phyloP scores from a whole-genome alignment of 352 stramenopile species.

The Paralagenidium karlingii region DNA sequence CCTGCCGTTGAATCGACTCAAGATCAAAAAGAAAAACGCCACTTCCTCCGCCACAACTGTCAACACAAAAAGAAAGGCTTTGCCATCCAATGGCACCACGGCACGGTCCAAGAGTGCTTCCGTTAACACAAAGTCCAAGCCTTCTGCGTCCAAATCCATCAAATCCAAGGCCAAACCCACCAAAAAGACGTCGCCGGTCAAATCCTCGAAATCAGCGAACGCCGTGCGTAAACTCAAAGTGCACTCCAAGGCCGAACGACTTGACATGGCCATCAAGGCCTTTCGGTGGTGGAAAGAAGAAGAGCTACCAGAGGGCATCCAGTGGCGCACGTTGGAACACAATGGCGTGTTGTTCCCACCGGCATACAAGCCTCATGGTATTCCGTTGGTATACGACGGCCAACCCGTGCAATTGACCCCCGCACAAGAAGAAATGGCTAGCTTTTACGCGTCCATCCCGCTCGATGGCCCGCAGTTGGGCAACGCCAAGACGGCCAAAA shows the following conservation, averaged over 20 bases:
- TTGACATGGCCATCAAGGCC: slow-evolving; percentile 96
- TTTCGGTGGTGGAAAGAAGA: slow-evolving; percentile 99
- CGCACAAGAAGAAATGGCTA: slow-evolving; percentile 91
- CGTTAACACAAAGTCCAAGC: slow-evolving; percentile 14
- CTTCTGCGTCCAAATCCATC: slow-evolving; percentile 18
- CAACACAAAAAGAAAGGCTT: too few relatives aligned
- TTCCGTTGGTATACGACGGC: slow-evolving; percentile 93
- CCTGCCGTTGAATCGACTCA: too few relatives aligned
- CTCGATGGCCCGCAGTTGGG: slow-evolving; percentile 96
- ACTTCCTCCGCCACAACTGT: too few relatives aligned
- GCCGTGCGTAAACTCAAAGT: slow-evolving; percentile 87
- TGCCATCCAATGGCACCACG: too few relatives aligned
- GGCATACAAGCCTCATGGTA: slow-evolving; percentile 90
- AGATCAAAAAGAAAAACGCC: slow-evolving; percentile 1
- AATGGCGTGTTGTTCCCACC: slow-evolving; percentile 96
- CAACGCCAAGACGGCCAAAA: slow-evolving; percentile 92
- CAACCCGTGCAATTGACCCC: slow-evolving; percentile 90
- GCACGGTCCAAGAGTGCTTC: too few relatives aligned
- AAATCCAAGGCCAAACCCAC: slow-evolving; percentile 11
- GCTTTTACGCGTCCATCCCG: slow-evolving; percentile 93
- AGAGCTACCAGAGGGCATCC: slow-evolving; percentile 87
- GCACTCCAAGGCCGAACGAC: slow-evolving; percentile 86
- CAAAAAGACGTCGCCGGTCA: slow-evolving; percentile 2
- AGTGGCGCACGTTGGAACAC: slow-evolving; percentile 99
- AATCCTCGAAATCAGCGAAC: slow-evolving; percentile 1